phyloP scores from a whole-genome alignment of 345 rosid genomes.

The Tarenaya hassleriana region DNA sequence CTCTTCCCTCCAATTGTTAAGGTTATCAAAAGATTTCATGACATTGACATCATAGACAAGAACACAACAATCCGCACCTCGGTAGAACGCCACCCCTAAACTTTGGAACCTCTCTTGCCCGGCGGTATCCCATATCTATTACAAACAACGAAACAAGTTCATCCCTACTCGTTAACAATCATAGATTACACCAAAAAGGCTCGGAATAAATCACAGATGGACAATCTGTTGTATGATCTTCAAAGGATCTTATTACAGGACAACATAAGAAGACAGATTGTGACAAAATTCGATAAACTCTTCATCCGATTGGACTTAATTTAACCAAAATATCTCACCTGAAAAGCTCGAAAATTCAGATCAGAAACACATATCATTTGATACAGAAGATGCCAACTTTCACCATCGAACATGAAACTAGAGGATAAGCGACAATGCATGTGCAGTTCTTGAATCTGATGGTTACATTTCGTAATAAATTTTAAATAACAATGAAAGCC shows the following conservation, averaged over 20 bases:
- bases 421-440: background rate
- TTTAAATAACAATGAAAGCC: background rate
- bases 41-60: constrained; percentile 78
- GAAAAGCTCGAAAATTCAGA: too few species aligned
- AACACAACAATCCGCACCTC: constrained; percentile 82
- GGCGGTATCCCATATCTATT: constrained; percentile 82
- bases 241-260: too few species aligned
- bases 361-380: too few species aligned
- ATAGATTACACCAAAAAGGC: background rate
- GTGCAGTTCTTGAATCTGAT: background rate
- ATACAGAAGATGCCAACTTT: too few species aligned
- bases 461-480: background rate
- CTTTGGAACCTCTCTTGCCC: constrained; percentile 91
- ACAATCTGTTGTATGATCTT: too few species aligned
- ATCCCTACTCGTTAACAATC: background rate
- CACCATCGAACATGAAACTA: background rate
- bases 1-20: constrained; percentile 81
- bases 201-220: background rate
- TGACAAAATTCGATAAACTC: too few species aligned
- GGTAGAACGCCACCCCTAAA: constrained; percentile 73
- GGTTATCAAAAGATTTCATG: constrained; percentile 69
- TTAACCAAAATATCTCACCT: too few species aligned
- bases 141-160: background rate
- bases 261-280: too few species aligned
- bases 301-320: too few species aligned